Evolutionary conservation across 2,329 filamentous ascomycete genomes (phyloP), one percentile per base, ranked within the genome.

Genomic region (Phialocephala sp.): DNA sequence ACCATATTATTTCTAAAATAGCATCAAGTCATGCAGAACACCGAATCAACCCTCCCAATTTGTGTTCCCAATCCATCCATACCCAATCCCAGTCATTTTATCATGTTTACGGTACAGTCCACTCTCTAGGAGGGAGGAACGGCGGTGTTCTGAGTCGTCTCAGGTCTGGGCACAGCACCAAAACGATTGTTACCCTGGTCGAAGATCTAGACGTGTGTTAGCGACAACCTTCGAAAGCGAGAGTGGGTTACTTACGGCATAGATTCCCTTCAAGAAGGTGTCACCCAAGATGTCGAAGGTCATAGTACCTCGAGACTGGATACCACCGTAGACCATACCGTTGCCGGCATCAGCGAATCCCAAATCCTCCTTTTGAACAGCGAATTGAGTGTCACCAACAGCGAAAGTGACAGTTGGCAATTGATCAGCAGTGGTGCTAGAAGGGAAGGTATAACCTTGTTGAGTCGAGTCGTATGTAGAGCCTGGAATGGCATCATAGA

Each of bases 371-470:
- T 87, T 87, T 71, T 86, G 82, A 56, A 89, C 79, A 36, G 79
- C 76, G 72, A 88, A 85, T 60, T 85, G 80, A 69, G 82, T 84
- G 66, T 83, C 82, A 8, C 89, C 89, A 56, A 92, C 83, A 4
- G 86, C 87, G 64, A 92, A 82, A 4, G 83, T 84, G 65, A 92
- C 80, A 1, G 80, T 79, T 0, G 90, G 90, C 1, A 91, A 79
- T 41, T 87, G 74, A 11, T 84, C 81, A 0, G 76, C 76, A 1
- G 82, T 78, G 8, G 83, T 83, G 36, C 75, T 78, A 12, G 79
- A 80, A 0, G 90, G 90, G 76, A 88, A 89, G 32, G 88, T 77
- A 72, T 85, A 92, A 43, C 89, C 90, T 74, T 90, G 87, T 62
- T 85, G 81, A 2, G 75, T 70, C 14, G 77, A 72, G 68, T 88